phyloP scores from a whole-genome alignment of 129 eudicot genomes.

The Flaveria ramosissima region DNA sequence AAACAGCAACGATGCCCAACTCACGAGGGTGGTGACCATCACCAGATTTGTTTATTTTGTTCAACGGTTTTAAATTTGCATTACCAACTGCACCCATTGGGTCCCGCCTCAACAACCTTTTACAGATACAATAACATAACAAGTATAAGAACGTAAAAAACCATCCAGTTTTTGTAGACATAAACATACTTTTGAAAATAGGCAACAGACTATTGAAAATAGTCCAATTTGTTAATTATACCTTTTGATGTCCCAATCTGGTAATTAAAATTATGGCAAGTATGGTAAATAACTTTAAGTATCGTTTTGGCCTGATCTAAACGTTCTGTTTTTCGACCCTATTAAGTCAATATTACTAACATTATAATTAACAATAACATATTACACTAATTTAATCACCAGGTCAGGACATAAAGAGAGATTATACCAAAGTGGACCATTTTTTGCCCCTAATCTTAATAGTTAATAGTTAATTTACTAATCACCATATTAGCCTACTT shows the following conservation, averaged over 20 bases:
- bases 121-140: slow-evolving; percentile 23
- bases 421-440: neutral
- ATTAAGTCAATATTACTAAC: neutral
- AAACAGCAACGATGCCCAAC: slow-evolving; percentile 84
- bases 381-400: slow-evolving; percentile 1
- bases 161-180: neutral
- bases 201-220: slow-evolving; percentile 1
- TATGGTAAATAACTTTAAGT: neutral
- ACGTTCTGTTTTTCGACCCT: neutral
- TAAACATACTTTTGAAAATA: slow-evolving; percentile 6
- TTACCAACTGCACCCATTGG: slow-evolving; percentile 99
- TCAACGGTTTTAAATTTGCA: slow-evolving; percentile 46
- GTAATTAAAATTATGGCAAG: neutral
- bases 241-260: neutral
- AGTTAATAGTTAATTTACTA: neutral
- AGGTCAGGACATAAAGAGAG: neutral
- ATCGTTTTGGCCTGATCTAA: neutral
- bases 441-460: neutral
- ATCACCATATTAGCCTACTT: neutral
- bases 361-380: neutral
- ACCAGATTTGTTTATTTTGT: slow-evolving; percentile 49
- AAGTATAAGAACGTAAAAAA: slow-evolving; percentile 7
- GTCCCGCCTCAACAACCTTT: slow-evolving; percentile 91
- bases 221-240: neutral
- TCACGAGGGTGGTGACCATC: slow-evolving; percentile 76